Conservation (phyloP, 305 asterid species). For the Nicotiana rustica region DNA sequence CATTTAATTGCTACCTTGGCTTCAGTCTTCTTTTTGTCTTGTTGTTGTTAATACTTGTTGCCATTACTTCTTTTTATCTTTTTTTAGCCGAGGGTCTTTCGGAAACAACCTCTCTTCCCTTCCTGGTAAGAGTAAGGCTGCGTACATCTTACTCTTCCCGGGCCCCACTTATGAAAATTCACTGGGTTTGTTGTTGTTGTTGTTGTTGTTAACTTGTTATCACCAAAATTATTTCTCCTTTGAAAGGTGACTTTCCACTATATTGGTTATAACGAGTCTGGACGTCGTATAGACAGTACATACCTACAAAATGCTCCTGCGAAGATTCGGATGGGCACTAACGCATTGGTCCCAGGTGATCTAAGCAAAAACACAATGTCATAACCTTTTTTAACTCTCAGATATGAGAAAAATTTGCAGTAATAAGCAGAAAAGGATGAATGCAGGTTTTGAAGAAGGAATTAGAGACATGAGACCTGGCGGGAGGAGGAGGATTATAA, state of each 20-base stretch:
- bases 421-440: slow-evolving; percentile 25
- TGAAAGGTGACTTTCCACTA: slow-evolving; percentile 89
- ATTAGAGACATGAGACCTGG: slow-evolving; percentile 95
- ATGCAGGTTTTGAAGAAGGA: slow-evolving; percentile 95
- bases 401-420: not conserved
- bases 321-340: slow-evolving; percentile 88
- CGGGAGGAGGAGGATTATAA: slow-evolving; percentile 83
- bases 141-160: too few species aligned
- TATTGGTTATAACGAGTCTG: slow-evolving; percentile 93
- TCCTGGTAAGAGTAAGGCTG: too few species aligned
- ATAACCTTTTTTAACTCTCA: slow-evolving; percentile 25
- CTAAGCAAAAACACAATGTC: slow-evolving; percentile 27
- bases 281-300: slow-evolving; percentile 96
- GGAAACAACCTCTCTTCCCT: too few species aligned
- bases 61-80: too few species aligned
- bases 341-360: slow-evolving; percentile 91
- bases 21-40: too few species aligned
- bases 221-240: not conserved
- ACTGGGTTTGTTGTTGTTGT: too few species aligned
- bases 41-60: too few species aligned
- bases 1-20: too few species aligned
- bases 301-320: slow-evolving; percentile 94
- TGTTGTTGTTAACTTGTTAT: too few species aligned
- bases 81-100: too few species aligned
- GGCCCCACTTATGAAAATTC: too few species aligned